Conservation (phyloP, 352 stramenopile genomes). For the Phytophthora boehmeriae region DNA sequence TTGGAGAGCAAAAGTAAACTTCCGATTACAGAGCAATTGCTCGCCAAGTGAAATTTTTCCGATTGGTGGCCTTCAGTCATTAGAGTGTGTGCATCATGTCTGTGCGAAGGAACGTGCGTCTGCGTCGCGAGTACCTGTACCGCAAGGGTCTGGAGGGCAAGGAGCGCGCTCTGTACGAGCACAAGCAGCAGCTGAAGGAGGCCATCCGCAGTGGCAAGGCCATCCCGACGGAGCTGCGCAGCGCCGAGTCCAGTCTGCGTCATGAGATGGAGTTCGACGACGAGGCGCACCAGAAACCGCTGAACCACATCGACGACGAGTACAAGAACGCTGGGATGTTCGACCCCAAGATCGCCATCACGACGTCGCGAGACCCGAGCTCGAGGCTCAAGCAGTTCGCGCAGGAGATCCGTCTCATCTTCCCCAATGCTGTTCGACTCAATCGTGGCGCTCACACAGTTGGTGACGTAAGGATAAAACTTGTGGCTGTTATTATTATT, state of each 20-base stretch:
- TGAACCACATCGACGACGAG: constrained; percentile 98
- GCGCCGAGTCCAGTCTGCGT: constrained; percentile 92
- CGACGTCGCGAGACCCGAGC: constrained; percentile 96
- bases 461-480: constrained; percentile 59
- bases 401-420: constrained; percentile 99
- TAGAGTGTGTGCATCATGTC: constrained; percentile 61
- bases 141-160: constrained; percentile 97
- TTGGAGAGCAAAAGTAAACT: no score
- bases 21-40: no score
- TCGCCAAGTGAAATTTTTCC: constrained; percentile 12
- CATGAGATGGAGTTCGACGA: constrained; percentile 94
- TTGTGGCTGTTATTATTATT: no score
- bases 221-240: constrained; percentile 97
- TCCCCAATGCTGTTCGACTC: constrained; percentile 98
- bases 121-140: constrained; percentile 99
- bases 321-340: constrained; percentile 98
- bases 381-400: constrained; percentile 99
- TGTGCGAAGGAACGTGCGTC: constrained; percentile 94
- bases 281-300: constrained; percentile 84
- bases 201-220: constrained; percentile 94
- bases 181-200: constrained; percentile 97
- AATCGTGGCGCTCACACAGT: constrained; percentile 97
- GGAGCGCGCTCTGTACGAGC: constrained; percentile 95
- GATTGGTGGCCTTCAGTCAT: constrained; percentile 15
- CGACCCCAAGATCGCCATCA: constrained; percentile 98